These are phyloP conservation scores for Metschnikowia continentalis DNA, from an alignment of 805 yeast species.

Conservation along the genomic window DNA sequence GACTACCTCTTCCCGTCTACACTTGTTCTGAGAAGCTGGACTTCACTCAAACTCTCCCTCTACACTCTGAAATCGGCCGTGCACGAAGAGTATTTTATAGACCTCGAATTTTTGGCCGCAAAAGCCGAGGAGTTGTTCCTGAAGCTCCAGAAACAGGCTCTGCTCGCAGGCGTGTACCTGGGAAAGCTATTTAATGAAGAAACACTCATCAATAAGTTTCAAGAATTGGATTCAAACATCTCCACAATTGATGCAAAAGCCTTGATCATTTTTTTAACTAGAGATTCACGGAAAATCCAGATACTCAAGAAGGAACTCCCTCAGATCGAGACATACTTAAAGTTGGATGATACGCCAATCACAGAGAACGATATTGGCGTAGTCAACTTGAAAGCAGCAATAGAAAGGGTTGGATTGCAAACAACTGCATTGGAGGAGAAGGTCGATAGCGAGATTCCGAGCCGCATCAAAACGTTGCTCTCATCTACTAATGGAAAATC, in stretches of 20 bases:
- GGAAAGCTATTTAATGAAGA: constrained; percentile 14
- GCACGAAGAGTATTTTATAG: constrained; percentile 22
- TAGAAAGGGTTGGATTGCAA: constrained; percentile 19
- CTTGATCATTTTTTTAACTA: constrained; percentile 23
- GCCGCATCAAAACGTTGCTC: constrained; percentile 15
- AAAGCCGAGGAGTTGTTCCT: constrained; percentile 1
- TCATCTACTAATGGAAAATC: constrained; percentile 5
- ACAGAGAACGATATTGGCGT: constrained; percentile 31
- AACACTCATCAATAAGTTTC: constrained; percentile 10
- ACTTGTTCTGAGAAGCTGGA: constrained; percentile 4
- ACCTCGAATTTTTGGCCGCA: constrained; percentile 3
- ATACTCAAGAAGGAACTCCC: background rate
- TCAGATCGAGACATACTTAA: constrained; percentile 14
- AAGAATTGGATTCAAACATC: constrained; percentile 8
- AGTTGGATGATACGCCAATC: constrained; percentile 19
- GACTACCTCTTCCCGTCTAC: constrained; percentile 12
- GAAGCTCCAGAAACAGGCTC: background rate
- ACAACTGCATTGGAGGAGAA: constrained; percentile 18
- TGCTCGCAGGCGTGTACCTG: constrained; percentile 15
- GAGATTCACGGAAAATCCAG: constrained; percentile 20
- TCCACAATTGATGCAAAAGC: constrained; percentile 25
- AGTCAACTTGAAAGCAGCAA: constrained; percentile 22
- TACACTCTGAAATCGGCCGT: background rate
- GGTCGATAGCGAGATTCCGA: constrained; percentile 16
- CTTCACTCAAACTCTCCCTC: constrained; percentile 1